Conservation (phyloP, 148 eudicot species). For the Persicaria tinctoria region DNA sequence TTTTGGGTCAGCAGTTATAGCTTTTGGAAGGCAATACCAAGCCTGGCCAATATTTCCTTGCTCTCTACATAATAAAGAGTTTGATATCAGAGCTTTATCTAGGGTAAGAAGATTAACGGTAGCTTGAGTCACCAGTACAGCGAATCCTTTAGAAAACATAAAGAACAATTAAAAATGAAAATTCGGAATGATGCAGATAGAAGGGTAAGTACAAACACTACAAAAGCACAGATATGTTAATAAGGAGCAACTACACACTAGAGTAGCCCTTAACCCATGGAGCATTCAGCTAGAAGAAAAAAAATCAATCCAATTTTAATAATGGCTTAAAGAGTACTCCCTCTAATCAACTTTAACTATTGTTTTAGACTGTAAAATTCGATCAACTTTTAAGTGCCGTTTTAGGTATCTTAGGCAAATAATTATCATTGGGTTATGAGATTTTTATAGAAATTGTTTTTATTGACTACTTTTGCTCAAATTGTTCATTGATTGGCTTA, state of each 20-base stretch:
- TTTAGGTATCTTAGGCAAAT: too few species aligned
- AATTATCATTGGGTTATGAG: too few species aligned
- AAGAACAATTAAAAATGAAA: background rate
- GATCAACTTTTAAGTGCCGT: too few species aligned
- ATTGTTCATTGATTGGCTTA: too few species aligned
- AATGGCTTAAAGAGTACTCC: background rate
- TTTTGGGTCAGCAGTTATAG: slow-evolving; percentile 73
- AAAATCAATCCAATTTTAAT: background rate
- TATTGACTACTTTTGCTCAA: too few species aligned
- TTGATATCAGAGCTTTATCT: slow-evolving; percentile 4
- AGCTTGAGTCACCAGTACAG: background rate
- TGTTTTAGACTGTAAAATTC: too few species aligned
- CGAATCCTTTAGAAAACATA: background rate
- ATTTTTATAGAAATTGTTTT: too few species aligned
- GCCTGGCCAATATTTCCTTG: slow-evolving; percentile 60
- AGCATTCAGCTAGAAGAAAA: background rate
- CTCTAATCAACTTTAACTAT: too few species aligned
- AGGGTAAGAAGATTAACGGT: background rate
- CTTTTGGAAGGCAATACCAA: slow-evolving; percentile 67
- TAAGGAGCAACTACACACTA: background rate
- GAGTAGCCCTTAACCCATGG: background rate
- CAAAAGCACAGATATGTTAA: background rate
- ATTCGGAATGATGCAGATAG: background rate
- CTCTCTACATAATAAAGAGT: slow-evolving; percentile 44
- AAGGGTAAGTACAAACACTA: background rate